A percentile compares a stretch with the other conserved stretches of the same genome.
Conservation (phyloP, 1,284 basidiomycete genomes). For the Anthracocystis panici-leucophaei region DNA sequence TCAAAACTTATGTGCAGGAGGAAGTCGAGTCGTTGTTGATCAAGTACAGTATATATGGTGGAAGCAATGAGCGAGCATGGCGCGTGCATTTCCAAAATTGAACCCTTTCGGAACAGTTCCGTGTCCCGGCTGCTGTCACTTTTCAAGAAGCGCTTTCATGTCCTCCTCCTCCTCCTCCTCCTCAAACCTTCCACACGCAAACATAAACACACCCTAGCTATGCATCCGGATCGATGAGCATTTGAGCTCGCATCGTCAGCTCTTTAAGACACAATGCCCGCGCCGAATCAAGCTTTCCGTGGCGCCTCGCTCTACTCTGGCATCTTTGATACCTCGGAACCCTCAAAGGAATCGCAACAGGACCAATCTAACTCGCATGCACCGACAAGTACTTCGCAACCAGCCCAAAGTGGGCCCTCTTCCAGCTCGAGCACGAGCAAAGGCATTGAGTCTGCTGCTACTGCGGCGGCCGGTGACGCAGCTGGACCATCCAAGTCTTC, state of each 20-base stretch:
- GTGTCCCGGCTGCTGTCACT: constrained; percentile 3
- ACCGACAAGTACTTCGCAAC: background rate
- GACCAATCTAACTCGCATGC: background rate
- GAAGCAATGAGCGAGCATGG: constrained; percentile 1
- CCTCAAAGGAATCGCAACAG: constrained; percentile 1
- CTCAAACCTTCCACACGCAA: background rate
- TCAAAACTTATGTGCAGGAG: background rate
- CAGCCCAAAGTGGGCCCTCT: background rate
- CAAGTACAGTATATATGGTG: background rate
- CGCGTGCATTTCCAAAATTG: constrained; percentile 2
- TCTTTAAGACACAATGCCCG: constrained; percentile 9
- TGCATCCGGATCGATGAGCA: constrained; percentile 2
- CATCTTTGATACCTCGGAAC: constrained; percentile 39
- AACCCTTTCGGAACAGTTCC: background rate
- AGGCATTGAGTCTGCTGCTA: background rate
- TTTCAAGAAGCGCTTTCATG: no score
- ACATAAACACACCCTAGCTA: no score
- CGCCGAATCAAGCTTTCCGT: constrained; percentile 29
- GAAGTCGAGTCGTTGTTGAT: background rate
- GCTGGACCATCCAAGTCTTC: constrained; percentile 29
- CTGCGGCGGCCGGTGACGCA: constrained; percentile 7
- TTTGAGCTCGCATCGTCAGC: background rate
- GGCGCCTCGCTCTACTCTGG: constrained; percentile 55
- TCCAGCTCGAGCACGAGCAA: background rate
- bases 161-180: background rate